Percentiles rank a stretch among this genome's conserved stretches.
These are phyloP conservation scores for Pezizomycotina sp. DNA, from an alignment of 2,329 filamentous ascomycete genomes.

Conservation along the genomic window DNA sequence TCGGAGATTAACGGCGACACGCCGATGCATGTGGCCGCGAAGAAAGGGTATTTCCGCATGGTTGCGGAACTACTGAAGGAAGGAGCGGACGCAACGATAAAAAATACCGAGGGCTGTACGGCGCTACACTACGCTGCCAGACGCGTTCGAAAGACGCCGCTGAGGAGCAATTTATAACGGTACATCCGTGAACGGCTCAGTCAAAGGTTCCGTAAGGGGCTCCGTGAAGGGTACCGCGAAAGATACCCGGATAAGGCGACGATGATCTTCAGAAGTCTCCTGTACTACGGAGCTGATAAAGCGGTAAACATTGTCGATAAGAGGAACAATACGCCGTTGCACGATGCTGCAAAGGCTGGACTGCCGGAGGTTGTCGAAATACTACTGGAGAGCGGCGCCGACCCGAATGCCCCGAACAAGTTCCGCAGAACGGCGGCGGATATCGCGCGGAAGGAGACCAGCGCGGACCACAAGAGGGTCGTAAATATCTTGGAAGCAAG, in stretches of 20 bases:
- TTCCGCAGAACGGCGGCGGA: background rate
- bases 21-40: constrained; percentile 11
- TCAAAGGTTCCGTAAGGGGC: no score
- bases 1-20: constrained; percentile 1
- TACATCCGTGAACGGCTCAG: background rate
- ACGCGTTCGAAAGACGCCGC: background rate
- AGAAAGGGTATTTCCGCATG: no score
- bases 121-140: constrained; percentile 5
- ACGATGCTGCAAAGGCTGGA: constrained; percentile 16
- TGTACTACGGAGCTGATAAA: no score
- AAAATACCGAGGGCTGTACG: constrained; percentile 1
- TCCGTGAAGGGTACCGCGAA: no score
- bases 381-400: constrained; percentile 12
- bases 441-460: background rate
- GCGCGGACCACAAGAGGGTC: no score
- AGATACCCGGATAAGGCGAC: no score
- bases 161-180: background rate
- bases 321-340: constrained; percentile 17
- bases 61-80: no score
- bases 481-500: no score
- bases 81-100: constrained; percentile 1
- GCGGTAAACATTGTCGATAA: constrained; percentile 7
- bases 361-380: constrained; percentile 15
- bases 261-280: no score
- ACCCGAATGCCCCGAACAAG: constrained; percentile 10